A percentile compares a stretch with the other conserved stretches of the same genome.
phyloP scores from a whole-genome alignment of 768 basidiomycete genomes.

The Pleurotus platypus region DNA sequence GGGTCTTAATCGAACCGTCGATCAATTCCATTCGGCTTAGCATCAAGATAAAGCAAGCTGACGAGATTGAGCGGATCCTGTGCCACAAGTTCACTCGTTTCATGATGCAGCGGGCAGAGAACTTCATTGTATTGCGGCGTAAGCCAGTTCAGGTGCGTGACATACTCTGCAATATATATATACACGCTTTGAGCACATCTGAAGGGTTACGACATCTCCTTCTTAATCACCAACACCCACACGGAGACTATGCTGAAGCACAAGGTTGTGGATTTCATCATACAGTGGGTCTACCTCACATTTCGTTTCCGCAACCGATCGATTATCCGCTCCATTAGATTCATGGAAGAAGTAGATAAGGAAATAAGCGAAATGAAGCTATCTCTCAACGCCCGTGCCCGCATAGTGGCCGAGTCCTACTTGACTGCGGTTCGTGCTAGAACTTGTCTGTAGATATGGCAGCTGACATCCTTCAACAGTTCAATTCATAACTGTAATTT shows the following conservation, averaged over 20 bases:
- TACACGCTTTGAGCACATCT: neutral
- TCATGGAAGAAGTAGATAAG: constrained; percentile 99
- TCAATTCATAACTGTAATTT: constrained; percentile 29
- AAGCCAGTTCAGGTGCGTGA: constrained; percentile 81
- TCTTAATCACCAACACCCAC: constrained; percentile 96
- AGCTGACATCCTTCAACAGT: constrained; percentile 21
- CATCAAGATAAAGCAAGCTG: constrained; percentile 99
- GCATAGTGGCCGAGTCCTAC: constrained; percentile 97
- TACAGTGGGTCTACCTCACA: constrained; percentile 61
- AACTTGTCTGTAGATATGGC: neutral
- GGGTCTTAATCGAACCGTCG: constrained; percentile 94
- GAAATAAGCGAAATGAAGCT: constrained; percentile 99
- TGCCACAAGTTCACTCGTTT: constrained; percentile 99
- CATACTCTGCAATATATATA: neutral
- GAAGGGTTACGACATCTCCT: constrained; percentile 97
- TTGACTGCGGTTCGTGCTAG: constrained; percentile 69
- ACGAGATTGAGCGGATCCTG: constrained; percentile 96
- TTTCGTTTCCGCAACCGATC: neutral
- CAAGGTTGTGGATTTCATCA: constrained; percentile 99
- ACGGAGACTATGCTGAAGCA: constrained; percentile 99
- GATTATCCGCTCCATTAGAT: constrained; percentile 40
- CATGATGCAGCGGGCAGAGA: constrained; percentile 98
- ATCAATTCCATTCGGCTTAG: constrained; percentile 96
- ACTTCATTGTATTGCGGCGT: constrained; percentile 92
- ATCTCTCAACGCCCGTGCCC: constrained; percentile 90